These are phyloP conservation scores for Flueggea neowawraea DNA, from an alignment of 441 rosid genomes.

Conservation along the genomic window DNA sequence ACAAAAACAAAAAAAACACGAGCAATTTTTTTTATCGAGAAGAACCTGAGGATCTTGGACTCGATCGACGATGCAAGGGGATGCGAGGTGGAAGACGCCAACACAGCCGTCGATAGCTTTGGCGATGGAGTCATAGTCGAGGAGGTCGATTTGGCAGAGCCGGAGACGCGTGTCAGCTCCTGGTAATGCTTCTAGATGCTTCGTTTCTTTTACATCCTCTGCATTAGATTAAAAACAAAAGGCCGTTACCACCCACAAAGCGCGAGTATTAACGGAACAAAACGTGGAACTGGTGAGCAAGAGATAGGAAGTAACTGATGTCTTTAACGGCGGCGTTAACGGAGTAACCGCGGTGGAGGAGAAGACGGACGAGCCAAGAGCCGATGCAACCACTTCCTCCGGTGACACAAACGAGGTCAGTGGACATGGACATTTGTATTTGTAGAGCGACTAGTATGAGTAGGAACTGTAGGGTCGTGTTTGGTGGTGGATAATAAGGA, in stretches of 20 bases:
- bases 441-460: too few relatives aligned
- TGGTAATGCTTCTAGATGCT: constrained; percentile 65
- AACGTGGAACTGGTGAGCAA: not conserved
- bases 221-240: not conserved
- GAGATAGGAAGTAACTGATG: constrained; percentile 39
- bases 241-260: not conserved
- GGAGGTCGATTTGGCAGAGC: constrained; percentile 82
- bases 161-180: constrained; percentile 79
- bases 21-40: too few relatives aligned
- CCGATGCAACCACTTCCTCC: constrained; percentile 95
- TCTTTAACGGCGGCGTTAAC: constrained; percentile 77
- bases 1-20: not conserved
- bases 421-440: too few relatives aligned
- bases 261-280: not conserved
- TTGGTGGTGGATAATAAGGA: too few relatives aligned
- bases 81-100: constrained; percentile 91
- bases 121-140: constrained; percentile 55
- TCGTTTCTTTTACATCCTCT: constrained; percentile 79
- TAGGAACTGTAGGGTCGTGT: too few relatives aligned
- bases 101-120: constrained; percentile 62
- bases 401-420: constrained; percentile 48
- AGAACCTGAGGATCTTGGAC: constrained; percentile 74
- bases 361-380: constrained; percentile 74
- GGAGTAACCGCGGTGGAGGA: constrained; percentile 73
- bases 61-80: constrained; percentile 75